Evolutionary conservation across 371 early-diverging fungal species (phyloP).

Genomic region (Funneliformis caledonium): DNA sequence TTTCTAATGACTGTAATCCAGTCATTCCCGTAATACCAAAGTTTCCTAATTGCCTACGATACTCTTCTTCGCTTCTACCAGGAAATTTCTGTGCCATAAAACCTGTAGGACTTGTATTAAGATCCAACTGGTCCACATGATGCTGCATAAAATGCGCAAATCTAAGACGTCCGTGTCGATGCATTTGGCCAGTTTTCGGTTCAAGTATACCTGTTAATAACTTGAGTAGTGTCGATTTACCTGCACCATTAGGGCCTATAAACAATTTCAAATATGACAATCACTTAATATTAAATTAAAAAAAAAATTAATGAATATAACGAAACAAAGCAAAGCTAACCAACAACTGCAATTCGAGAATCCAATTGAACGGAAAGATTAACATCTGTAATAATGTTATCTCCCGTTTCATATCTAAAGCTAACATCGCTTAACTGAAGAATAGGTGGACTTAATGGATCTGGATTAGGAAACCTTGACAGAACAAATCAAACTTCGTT

Average conservation of each 20-base stretch:
- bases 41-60: slow-evolving; percentile 89
- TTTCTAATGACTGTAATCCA: slow-evolving; percentile 91
- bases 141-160: slow-evolving; percentile 98
- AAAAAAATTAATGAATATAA: background rate
- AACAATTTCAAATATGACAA: background rate
- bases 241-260: slow-evolving; percentile 64
- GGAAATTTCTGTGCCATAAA: slow-evolving; percentile 88
- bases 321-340: slow-evolving; percentile 44
- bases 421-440: slow-evolving; percentile 91
- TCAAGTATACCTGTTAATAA: slow-evolving; percentile 84
- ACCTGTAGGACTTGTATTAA: slow-evolving; percentile 83
- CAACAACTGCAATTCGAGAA: slow-evolving; percentile 95
- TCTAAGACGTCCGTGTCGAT: slow-evolving; percentile 92
- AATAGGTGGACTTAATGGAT: slow-evolving; percentile 85
- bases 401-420: slow-evolving; percentile 81
- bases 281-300: slow-evolving; percentile 21
- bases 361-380: slow-evolving; percentile 95
- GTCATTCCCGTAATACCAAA: slow-evolving; percentile 97
- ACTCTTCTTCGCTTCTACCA: slow-evolving; percentile 93
- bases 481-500: background rate
- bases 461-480: slow-evolving; percentile 83
- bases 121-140: slow-evolving; percentile 94
- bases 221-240: slow-evolving; percentile 88
- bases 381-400: slow-evolving; percentile 77
- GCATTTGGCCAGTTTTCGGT: slow-evolving; percentile 78